phyloP scores from a whole-genome alignment of 306 rosid species.

The Notholithocarpus densiflorus region DNA sequence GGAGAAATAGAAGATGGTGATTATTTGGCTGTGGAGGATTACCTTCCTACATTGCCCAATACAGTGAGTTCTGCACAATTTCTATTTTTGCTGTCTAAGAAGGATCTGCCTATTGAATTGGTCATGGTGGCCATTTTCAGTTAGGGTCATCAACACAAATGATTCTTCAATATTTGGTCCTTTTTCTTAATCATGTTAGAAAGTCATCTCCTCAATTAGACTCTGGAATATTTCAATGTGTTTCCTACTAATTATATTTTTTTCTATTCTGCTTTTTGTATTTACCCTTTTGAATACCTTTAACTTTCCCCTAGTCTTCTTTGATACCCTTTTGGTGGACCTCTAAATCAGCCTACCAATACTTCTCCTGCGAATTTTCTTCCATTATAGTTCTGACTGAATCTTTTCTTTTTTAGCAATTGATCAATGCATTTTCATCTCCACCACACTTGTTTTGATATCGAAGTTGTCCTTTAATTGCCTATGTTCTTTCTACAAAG shows the following conservation, averaged over 20 bases:
- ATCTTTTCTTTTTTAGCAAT: not conserved
- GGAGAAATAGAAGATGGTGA: slow-evolving; percentile 64
- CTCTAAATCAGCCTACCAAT: not conserved
- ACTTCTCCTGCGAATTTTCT: not conserved
- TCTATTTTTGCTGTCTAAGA: slow-evolving; percentile 1
- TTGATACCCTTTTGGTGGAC: not conserved
- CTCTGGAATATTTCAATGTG: not conserved
- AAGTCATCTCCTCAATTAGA: not conserved
- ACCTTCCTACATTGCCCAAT: slow-evolving; percentile 84
- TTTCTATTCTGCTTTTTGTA: not conserved
- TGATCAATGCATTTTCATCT: not conserved
- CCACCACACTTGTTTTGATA: not conserved
- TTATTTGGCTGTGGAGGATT: slow-evolving; percentile 55
- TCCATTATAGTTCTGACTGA: not conserved
- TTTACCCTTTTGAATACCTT: not conserved
- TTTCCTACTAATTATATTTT: not conserved
- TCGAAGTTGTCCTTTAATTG: not conserved
- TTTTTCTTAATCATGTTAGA: not conserved
- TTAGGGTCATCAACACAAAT: not conserved
- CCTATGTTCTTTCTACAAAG: not conserved
- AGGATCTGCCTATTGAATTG: slow-evolving; percentile 23
- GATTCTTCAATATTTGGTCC: not conserved
- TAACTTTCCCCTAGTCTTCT: not conserved
- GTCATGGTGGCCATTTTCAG: not conserved
- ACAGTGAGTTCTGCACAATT: slow-evolving; percentile 59